Evolutionary conservation across 2,329 filamentous ascomycete genomes (phyloP), one percentile per base, ranked within the genome.

Genomic region (Xylaria sp.): DNA sequence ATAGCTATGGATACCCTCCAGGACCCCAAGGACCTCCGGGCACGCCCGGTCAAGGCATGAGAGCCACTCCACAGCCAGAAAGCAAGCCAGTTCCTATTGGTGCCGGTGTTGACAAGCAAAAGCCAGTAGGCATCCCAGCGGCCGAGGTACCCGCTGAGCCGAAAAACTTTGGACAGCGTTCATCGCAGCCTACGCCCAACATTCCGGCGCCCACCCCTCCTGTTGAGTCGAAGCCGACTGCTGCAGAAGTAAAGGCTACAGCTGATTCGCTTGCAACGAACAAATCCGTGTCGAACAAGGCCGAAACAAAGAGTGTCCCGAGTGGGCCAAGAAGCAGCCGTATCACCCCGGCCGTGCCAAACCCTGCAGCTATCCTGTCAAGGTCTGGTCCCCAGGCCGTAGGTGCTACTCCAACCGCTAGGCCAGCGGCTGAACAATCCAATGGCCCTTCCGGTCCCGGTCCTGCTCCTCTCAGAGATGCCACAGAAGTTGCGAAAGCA

Each of bases 401-500:
- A 25, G 71, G 67, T n/a, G 70, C 69, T 19, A 62, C 72, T 52
- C 70, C 65, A 47, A 62, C 69, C 33, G 68, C 74, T 2, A 81
- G 78, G 64, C 75, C 78, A 21, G 69, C 75, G 4, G 70, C 75
- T 44, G 74, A 82, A 21, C 71, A 75, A 53, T 70, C 73, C 8
- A 76, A 75, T 35, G 71, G 76, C 8, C 70, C 73, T 13, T 65
- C 73, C 2, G 74, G 73, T 71, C 66, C 73, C 2, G 74, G 73
- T 71, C 78, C 78, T 10, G 73, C 79, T 8, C 74, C 78, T 46
- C 78, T 89, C 9, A 83, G 85, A 64, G 88, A 90, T 76, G 89
- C 90, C 1, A 93, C 90, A 0, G 86, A 89, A 72, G 87, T 89
- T 38, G 90, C 90, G 1, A 89, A 87, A 69, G 90, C 89, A 29